These are phyloP conservation scores for Aspergillus carbonarius DNA, from an alignment of 2,329 filamentous ascomycete species.

Conservation along the genomic window DNA sequence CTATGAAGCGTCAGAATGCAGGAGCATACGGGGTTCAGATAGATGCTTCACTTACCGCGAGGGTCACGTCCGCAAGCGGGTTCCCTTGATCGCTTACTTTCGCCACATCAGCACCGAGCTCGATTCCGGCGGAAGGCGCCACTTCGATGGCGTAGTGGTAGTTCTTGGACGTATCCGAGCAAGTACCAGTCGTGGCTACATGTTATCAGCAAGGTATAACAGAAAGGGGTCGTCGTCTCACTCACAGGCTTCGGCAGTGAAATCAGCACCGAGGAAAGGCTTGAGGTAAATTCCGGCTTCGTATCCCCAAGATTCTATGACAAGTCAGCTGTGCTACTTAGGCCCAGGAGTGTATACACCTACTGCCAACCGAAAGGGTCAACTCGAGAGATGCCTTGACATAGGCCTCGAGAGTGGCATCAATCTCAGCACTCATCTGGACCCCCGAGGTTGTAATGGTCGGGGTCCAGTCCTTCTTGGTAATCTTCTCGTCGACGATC, in stretches of 20 bases:
- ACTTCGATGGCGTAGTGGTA: slow-evolving; percentile 9
- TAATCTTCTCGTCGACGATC: slow-evolving; percentile 17
- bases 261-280: slow-evolving; percentile 14
- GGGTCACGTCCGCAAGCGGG: slow-evolving; percentile 6
- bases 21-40: not conserved
- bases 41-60: slow-evolving; percentile 12
- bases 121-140: slow-evolving; percentile 13
- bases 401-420: slow-evolving; percentile 13
- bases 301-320: slow-evolving; percentile 15
- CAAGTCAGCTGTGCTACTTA: not conserved
- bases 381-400: slow-evolving; percentile 18
- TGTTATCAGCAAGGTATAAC: slow-evolving; percentile 4
- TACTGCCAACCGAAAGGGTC: slow-evolving; percentile 12
- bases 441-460: slow-evolving; percentile 12
- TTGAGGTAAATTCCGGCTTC: slow-evolving; percentile 20
- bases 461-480: slow-evolving; percentile 17
- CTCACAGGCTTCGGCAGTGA: slow-evolving; percentile 17
- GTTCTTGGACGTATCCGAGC: not conserved
- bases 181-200: slow-evolving; percentile 13
- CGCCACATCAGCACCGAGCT: slow-evolving; percentile 13
- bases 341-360: not conserved
- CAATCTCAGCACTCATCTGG: slow-evolving; percentile 17
- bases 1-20: not conserved
- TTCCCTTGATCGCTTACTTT: slow-evolving; percentile 10
- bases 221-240: not conserved